Conservation (phyloP, 2,329 filamentous ascomycete genomes). For the Tolypocladium endophyticum region DNA sequence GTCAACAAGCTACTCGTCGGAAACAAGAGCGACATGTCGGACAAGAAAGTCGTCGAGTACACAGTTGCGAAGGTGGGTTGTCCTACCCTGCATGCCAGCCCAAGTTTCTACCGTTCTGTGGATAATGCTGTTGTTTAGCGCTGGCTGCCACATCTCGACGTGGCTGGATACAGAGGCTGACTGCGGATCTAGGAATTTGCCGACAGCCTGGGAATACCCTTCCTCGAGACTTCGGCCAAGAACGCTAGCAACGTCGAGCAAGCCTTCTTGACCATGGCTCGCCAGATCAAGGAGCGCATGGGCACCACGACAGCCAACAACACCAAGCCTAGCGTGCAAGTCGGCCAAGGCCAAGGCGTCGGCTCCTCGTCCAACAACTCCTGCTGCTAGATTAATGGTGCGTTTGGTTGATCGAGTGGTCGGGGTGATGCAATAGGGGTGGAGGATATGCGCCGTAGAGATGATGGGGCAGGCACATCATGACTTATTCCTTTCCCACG, state of each 20-base stretch:
- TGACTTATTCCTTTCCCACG: conserved; percentile 4
- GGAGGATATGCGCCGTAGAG: conserved; percentile 14
- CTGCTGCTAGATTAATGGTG: conserved; percentile 65
- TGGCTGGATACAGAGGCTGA: conserved; percentile 8
- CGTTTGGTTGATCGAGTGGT: background rate
- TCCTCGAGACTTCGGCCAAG: conserved; percentile 99
- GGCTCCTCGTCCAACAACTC: conserved; percentile 75
- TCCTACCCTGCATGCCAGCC: background rate
- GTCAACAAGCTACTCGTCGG: conserved; percentile 99
- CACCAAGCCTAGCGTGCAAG: conserved; percentile 96
- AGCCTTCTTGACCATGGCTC: conserved; percentile 98
- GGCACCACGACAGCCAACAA: conserved; percentile 90
- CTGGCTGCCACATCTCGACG: conserved; percentile 1
- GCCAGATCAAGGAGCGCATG: conserved; percentile 99
- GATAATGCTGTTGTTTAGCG: background rate
- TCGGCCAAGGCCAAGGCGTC: conserved; percentile 89
- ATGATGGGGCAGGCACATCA: conserved; percentile 16
- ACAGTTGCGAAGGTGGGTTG: conserved; percentile 89
- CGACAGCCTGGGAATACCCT: conserved; percentile 95
- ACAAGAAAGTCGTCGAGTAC: conserved; percentile 99
- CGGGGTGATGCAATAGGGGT: conserved; percentile 2
- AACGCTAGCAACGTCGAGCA: conserved; percentile 99
- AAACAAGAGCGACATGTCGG: conserved; percentile 99
- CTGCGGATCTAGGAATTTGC: conserved; percentile 70
- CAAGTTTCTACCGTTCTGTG: background rate